Percentiles rank a stretch among this genome's conserved stretches.
Evolutionary conservation across 352 stramenopile genomes (phyloP).

Genomic region (Phytophthora crassamura): DNA sequence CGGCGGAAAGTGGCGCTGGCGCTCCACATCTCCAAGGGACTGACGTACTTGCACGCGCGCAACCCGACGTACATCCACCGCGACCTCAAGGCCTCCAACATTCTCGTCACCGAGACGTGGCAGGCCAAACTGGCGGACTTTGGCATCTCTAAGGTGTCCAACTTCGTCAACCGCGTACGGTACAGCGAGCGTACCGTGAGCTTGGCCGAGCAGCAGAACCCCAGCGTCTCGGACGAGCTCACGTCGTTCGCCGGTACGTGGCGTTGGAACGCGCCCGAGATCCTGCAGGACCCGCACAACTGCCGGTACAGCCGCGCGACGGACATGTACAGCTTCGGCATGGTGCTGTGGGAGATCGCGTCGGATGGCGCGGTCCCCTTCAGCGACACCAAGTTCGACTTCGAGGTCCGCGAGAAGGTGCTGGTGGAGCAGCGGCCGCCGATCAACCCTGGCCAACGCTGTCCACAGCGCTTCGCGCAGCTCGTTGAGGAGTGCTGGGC

Average conservation of each 20-base stretch:
- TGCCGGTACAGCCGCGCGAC: slow-evolving; percentile 68
- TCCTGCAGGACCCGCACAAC: slow-evolving; percentile 70
- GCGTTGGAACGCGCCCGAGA: slow-evolving; percentile 76
- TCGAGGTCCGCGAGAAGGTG: slow-evolving; percentile 72
- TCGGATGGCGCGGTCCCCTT: slow-evolving; percentile 70
- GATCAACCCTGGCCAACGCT: slow-evolving; percentile 54
- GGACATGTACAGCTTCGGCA: slow-evolving; percentile 81
- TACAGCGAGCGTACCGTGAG: slow-evolving; percentile 46
- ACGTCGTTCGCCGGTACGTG: slow-evolving; percentile 76
- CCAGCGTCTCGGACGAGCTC: slow-evolving; percentile 56
- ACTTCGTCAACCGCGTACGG: slow-evolving; percentile 48
- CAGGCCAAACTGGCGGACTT: slow-evolving; percentile 72
- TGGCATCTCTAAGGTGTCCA: slow-evolving; percentile 58
- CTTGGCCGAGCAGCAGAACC: slow-evolving; percentile 42
- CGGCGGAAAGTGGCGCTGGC: slow-evolving; percentile 65
- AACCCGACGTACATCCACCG: slow-evolving; percentile 82
- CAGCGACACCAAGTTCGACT: slow-evolving; percentile 70
- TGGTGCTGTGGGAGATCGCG: slow-evolving; percentile 78
- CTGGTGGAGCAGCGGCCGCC: slow-evolving; percentile 57
- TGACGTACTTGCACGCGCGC: slow-evolving; percentile 74
- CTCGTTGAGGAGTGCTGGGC: slow-evolving; percentile 75
- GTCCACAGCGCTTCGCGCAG: slow-evolving; percentile 57
- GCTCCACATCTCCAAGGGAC: slow-evolving; percentile 64
- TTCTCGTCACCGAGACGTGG: slow-evolving; percentile 77
- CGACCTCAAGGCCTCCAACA: slow-evolving; percentile 79